Percentiles rank a stretch among this genome's conserved stretches.
These are phyloP conservation scores for Rhynchosporium agropyri DNA, from an alignment of 2,329 filamentous ascomycete genomes.

Conservation along the genomic window DNA sequence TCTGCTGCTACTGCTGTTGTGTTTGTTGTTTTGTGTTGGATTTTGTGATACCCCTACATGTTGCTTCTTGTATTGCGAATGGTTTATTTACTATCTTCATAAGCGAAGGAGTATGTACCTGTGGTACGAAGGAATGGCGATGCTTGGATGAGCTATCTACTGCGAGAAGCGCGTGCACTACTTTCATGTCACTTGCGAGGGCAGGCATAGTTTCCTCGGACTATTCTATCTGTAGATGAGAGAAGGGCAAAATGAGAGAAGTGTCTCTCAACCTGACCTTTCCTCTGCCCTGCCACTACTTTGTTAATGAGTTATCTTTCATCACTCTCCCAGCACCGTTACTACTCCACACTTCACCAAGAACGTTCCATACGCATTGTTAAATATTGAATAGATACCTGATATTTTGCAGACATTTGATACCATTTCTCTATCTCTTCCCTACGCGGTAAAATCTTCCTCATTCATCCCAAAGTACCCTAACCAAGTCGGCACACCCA, in stretches of 20 bases:
- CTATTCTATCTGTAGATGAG: not conserved
- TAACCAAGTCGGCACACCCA: not conserved
- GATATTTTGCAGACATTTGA: not conserved
- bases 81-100: not conserved
- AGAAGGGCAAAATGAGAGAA: not conserved
- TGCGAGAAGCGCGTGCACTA: too few relatives aligned
- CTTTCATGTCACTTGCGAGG: too few relatives aligned
- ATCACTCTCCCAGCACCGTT: not conserved
- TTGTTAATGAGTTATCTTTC: not conserved
- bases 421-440: conserved; percentile 8
- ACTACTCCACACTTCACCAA: too few relatives aligned
- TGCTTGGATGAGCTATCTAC: not conserved
- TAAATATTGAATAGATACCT: not conserved
- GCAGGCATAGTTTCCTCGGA: not conserved
- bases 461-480: not conserved
- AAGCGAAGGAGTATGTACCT: not conserved
- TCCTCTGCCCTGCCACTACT: too few relatives aligned
- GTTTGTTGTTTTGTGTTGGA: not conserved
- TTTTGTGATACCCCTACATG: conserved; percentile 6
- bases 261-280: not conserved
- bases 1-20: not conserved
- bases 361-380: not conserved
- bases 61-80: conserved; percentile 6
- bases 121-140: not conserved
- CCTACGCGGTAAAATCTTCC: not conserved